Percentiles rank a stretch among this genome's conserved stretches.
These are phyloP conservation scores for Pistacia integerrima DNA, from an alignment of 345 rosid species.

Conservation along the genomic window DNA sequence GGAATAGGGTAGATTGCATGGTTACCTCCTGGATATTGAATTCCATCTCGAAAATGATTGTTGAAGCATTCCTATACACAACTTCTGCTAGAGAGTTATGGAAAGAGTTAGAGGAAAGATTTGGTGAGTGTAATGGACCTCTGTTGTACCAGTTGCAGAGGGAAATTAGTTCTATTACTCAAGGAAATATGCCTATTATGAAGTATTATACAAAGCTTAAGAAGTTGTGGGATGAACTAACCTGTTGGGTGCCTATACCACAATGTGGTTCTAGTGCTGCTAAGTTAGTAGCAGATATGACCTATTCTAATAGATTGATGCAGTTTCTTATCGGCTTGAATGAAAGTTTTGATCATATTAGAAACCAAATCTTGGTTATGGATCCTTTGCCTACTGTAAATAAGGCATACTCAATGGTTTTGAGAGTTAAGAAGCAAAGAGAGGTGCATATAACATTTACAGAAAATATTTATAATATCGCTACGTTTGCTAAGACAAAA, in stretches of 20 bases:
- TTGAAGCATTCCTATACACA: not conserved
- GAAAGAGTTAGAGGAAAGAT: not conserved
- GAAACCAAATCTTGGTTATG: too few relatives aligned
- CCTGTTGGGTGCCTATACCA: not conserved
- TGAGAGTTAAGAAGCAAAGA: too few relatives aligned
- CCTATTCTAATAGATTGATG: too few relatives aligned
- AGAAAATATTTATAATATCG: too few relatives aligned
- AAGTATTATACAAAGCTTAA: not conserved
- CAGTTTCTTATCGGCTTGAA: too few relatives aligned
- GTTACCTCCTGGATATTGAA: not conserved
- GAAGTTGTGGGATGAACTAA: not conserved
- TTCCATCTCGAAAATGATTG: slow-evolving; percentile 4
- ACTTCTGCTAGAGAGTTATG: not conserved
- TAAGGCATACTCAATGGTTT: too few relatives aligned
- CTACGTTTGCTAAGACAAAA: too few relatives aligned
- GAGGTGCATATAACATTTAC: too few relatives aligned
- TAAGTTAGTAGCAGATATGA: not conserved
- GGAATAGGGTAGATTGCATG: not conserved
- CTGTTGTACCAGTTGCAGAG: not conserved
- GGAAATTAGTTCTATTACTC: not conserved
- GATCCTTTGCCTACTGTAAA: too few relatives aligned
- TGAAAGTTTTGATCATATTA: too few relatives aligned
- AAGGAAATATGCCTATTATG: not conserved
- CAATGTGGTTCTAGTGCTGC: not conserved
- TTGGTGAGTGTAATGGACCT: not conserved